These are phyloP conservation scores for Rhizopus arrhizus DNA, from an alignment of 371 early-diverging fungal species.

Conservation along the genomic window DNA sequence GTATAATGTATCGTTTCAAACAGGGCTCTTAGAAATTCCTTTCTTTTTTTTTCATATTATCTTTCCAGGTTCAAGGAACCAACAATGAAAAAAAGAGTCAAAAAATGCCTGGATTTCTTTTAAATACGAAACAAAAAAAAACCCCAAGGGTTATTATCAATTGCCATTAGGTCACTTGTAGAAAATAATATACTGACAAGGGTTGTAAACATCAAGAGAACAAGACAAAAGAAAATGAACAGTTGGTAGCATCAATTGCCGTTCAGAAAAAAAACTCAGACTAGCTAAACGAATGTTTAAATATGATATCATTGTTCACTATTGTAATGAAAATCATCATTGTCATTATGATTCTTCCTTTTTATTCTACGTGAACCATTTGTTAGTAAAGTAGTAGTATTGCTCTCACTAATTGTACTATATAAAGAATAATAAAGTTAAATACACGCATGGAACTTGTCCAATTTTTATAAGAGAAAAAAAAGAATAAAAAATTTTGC, in stretches of 20 bases:
- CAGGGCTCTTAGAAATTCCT: background rate
- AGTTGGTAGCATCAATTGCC: background rate
- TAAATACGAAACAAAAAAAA: too few species aligned
- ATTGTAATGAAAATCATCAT: background rate
- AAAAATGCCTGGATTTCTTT: background rate
- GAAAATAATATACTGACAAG: background rate
- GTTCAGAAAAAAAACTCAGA: background rate
- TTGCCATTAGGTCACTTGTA: too few species aligned
- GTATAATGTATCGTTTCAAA: background rate
- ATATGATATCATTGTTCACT: constrained; percentile 2
- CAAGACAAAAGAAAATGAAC: background rate
- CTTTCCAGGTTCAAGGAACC: constrained; percentile 7
- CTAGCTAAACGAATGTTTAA: background rate
- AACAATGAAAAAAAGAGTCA: background rate
- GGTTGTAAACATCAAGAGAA: background rate
- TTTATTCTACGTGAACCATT: background rate
- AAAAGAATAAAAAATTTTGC: background rate
- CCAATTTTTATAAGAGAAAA: background rate
- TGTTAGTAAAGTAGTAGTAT: background rate
- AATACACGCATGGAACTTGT: background rate
- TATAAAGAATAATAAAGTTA: background rate
- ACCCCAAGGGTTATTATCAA: too few species aligned
- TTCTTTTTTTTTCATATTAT: background rate
- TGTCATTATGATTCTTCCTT: background rate
- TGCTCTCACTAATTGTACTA: background rate